A percentile compares a stretch with the other conserved stretches of the same genome.
phyloP scores from a whole-genome alignment of 441 rosid species.

The Bruguiera hainesii region DNA sequence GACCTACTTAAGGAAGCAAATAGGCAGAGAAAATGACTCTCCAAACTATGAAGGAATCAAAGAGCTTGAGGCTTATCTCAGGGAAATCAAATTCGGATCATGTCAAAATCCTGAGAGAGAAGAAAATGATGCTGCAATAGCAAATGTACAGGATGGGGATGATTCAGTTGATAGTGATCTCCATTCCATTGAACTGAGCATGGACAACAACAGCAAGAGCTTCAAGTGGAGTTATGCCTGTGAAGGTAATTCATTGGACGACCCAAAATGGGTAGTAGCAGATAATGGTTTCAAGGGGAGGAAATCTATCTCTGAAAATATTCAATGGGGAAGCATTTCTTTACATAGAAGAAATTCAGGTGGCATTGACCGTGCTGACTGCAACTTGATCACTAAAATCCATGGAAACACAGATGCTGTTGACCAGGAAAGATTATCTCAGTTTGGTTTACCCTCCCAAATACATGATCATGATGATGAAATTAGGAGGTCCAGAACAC shows the following conservation, averaged over 20 bases:
- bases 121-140: constrained; percentile 15
- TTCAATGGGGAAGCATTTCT: constrained; percentile 56
- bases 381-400: constrained; percentile 28
- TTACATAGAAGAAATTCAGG: constrained; percentile 32
- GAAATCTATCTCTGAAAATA: constrained; percentile 48
- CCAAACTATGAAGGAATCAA: constrained; percentile 34
- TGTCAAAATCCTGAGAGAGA: constrained; percentile 20
- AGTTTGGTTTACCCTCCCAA: constrained; percentile 29
- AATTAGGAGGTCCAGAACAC: constrained; percentile 38
- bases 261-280: constrained; percentile 25
- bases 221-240: constrained; percentile 73
- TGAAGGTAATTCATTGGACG: constrained; percentile 34
- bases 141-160: constrained; percentile 28
- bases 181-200: constrained; percentile 84
- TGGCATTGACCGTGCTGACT: constrained; percentile 21
- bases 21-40: constrained; percentile 31
- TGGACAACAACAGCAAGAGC: constrained; percentile 62
- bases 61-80: constrained; percentile 54
- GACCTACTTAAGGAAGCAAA: constrained; percentile 37
- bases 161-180: constrained; percentile 78
- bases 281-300: constrained; percentile 46
- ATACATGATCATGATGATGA: constrained; percentile 35
- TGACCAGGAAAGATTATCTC: constrained; percentile 29
- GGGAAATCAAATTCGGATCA: constrained; percentile 25
- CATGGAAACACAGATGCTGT: constrained; percentile 35